Percentiles rank a stretch among this genome's conserved stretches.
These are phyloP conservation scores for Termitomyces sp. DNA, from an alignment of 768 basidiomycete genomes.

Conservation along the genomic window DNA sequence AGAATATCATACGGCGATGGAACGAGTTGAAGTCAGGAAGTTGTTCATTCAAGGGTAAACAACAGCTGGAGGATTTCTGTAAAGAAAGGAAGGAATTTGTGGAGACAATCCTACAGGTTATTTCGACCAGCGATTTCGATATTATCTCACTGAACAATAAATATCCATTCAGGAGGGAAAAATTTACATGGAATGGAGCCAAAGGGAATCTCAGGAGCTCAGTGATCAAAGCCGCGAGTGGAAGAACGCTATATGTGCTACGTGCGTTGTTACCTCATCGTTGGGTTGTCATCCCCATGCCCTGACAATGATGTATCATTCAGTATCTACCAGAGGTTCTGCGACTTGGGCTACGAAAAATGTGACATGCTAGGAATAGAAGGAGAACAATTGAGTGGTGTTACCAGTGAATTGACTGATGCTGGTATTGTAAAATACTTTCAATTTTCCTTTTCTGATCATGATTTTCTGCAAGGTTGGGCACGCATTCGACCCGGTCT, in stretches of 20 bases:
- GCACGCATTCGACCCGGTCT: constrained; percentile 16
- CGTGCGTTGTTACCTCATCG: constrained; percentile 8
- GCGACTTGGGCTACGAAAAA: constrained; percentile 13
- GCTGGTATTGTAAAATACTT: constrained; percentile 14
- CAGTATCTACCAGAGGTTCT: constrained; percentile 16
- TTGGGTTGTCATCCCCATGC: too few relatives aligned
- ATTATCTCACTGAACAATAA: not conserved
- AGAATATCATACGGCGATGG: constrained; percentile 15
- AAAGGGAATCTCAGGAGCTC: not conserved
- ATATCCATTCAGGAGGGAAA: constrained; percentile 5
- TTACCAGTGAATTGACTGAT: constrained; percentile 17
- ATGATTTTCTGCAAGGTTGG: constrained; percentile 15
- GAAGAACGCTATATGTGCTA: not conserved
- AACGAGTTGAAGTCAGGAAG: constrained; percentile 12
- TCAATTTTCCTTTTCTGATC: not conserved
- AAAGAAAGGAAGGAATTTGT: constrained; percentile 11
- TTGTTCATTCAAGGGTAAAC: constrained; percentile 18
- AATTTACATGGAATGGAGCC: constrained; percentile 6
- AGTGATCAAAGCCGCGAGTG: not conserved
- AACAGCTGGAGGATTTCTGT: constrained; percentile 21
- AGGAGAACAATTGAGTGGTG: not conserved
- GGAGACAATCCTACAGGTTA: constrained; percentile 1
- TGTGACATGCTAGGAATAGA: constrained; percentile 7
- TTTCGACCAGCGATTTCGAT: not conserved
- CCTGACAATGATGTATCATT: not conserved